Evolutionary conservation across 2,329 filamentous ascomycete species (phyloP), one percentile per base, ranked within the genome.

Genomic region (Aurifilum marmelostoma): DNA sequence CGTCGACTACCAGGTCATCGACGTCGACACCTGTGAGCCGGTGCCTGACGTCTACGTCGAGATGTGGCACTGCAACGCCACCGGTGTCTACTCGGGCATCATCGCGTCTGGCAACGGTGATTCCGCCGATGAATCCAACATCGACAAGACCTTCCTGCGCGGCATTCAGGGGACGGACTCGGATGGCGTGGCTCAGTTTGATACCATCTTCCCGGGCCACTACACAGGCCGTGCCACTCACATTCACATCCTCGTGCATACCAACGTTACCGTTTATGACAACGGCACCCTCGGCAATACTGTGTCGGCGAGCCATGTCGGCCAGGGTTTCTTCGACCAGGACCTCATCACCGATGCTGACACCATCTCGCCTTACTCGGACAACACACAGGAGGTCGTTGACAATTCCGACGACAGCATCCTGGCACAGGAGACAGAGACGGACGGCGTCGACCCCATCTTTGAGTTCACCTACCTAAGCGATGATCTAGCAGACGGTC

Each of bases 1-100:
- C 24, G 34, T 69, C 16, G 56, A 63, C n/a, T 67, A 64, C 58
- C 68, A 64, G n/a, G 34, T 47, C 56, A 80, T 87, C 65, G 85
- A 88, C 70, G 80, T 85, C 47, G 78, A 81, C 59, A 87, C 85
- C 3, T 88, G 86, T 76, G 77, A 85, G 73, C 81, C 83, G 9
- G 80, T 87, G 1, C 78, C 82, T 1, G 75, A 83, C 63, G 79
- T 81, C 14, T 84, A 80, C 68, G 74, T 87, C n/a, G 85, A 88
- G 73, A 82, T 86, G 72, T 88, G 86, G 85, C 81, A 77, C 72
- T 77, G 75, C 73, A 83, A 82, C 71, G 70, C 79, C n/a, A 82
- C 80, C 7, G 82, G 76, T 32, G 74, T 76, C 39, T 81, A 80
- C 72, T 74, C 78, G n/a, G 78, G 80, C 21, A 74, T 77, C 52